Conservation (phyloP, 768 basidiomycete genomes). For the Podaxis mareebaensis region DNA sequence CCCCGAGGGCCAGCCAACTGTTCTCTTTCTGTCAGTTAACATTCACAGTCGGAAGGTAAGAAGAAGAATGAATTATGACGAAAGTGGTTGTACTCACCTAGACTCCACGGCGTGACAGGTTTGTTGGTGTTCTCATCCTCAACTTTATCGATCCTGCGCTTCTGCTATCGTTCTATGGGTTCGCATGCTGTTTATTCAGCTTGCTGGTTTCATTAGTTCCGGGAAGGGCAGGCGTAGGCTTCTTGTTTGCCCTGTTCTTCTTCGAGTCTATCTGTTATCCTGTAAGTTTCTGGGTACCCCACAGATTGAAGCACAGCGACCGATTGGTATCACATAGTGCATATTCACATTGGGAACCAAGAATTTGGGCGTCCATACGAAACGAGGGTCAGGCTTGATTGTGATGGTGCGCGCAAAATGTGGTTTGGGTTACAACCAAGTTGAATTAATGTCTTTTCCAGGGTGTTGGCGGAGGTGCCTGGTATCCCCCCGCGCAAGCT, state of each 20-base stretch:
- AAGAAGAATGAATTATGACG: slow-evolving; percentile 17
- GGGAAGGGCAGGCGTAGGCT: slow-evolving; percentile 57
- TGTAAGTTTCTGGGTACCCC: slow-evolving; percentile 30
- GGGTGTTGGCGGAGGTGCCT: slow-evolving; percentile 66
- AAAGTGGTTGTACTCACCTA: neutral
- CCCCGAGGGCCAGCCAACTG: slow-evolving; percentile 57
- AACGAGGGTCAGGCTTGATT: slow-evolving; percentile 61
- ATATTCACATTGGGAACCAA: slow-evolving; percentile 70
- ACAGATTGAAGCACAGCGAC: neutral
- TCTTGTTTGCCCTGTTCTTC: slow-evolving; percentile 67
- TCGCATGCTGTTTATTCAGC: slow-evolving; percentile 51
- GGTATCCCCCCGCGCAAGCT: slow-evolving; percentile 66
- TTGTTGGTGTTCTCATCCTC: slow-evolving; percentile 60
- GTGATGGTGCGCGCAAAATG: slow-evolving; percentile 48
- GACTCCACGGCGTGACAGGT: slow-evolving; percentile 33
- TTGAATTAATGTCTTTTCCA: slow-evolving; percentile 14
- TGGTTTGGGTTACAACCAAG: slow-evolving; percentile 15
- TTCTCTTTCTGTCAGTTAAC: slow-evolving; percentile 76
- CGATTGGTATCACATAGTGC: slow-evolving; percentile 30
- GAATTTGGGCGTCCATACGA: slow-evolving; percentile 61
- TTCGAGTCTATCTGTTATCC: slow-evolving; percentile 79
- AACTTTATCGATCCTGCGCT: slow-evolving; percentile 67
- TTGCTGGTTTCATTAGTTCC: slow-evolving; percentile 50
- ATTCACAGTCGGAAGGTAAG: slow-evolving; percentile 58
- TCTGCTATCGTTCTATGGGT: slow-evolving; percentile 53